Evolutionary conservation across 2,329 filamentous ascomycete species (phyloP), one percentile per base, ranked within the genome.

Genomic region (Pseudogymnoascus sp.): DNA sequence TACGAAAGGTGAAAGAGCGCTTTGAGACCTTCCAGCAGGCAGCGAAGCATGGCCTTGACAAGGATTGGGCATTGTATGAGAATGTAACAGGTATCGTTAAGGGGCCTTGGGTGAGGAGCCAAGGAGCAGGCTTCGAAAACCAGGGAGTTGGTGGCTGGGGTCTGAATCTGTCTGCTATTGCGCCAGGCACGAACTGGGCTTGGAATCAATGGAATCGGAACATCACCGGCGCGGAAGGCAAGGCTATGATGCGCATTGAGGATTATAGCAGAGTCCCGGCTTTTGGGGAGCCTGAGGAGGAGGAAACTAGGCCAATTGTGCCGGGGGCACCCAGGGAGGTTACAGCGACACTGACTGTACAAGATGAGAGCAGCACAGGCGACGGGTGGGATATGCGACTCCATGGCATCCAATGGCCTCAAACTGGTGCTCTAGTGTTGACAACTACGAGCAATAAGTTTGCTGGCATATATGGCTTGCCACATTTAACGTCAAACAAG

Each of bases 381-480:
- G 87, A 87, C 71, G 89, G 85, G 68, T 93, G 89, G 86, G 88
- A 93, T 68, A 86, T 96, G 77, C 82, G 84, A 61, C 77, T 96
- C 60, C 87, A 91, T 75, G 95, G 95, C 3, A 83, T 96, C 3
- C 93, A 97, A 77, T 96, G 92, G 80, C 86, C 89, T 39, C 82
- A 83, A n/a, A 84, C 89, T 66, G 95, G 95, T 1, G 84, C 86
- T 12, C 84, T 95, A 60, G 78, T 97, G 37, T 78, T 97, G 72
- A 90, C 89, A 1, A 97, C 93, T 0, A 93, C 92, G 59, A 97
- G 92, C 74, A 90, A 96, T 72, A 97, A 96, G 78, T 95, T 95
- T 71, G 86, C 88, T n/a, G 93, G 95, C 47, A 87, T 97, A 63
- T 96, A 96, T 73, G 89, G 87, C 2, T 78, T 97, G 57, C 93